Base-by-base conservation (phyloP, 805 yeast genomes). In the Blastobotrys chiropterorum region DNA sequence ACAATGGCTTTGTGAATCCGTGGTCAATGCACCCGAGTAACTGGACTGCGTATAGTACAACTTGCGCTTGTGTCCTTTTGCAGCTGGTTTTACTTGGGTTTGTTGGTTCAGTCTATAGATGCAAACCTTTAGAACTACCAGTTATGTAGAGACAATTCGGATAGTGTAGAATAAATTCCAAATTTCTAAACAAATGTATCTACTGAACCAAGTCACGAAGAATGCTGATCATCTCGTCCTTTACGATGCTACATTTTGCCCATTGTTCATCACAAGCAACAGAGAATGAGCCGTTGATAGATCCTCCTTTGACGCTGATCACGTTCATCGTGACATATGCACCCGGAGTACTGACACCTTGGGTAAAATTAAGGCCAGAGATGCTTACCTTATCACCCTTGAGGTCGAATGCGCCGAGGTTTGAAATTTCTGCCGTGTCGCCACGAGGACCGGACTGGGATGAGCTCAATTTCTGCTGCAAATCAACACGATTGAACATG, bases 1-100 rank as follows among this genome's bases (percentile, higher is more conserved):
- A 85, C 85, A 17, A 76, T 80, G 48, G 48, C 3, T 46, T 26
- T 34, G 43, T 65, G 72, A 58, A 43, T 13, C 46, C 46, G 3
- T 43, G 46, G 46, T 43, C 46, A 14, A 43, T 43, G 46, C 31
- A 14, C n/a, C 30, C 30, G 7, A 31, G 46, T 31, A 3, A 17
- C 14, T 20, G 46, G 30, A 43, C n/a, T 21, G 31, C 17, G 3
- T 22, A 43, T 21, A 26, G 34, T 11, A 11, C 34, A 26, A 6
- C 34, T 11, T 26, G 34, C 8, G 34, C 34, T 11, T 26, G 34
- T 11, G 34, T 26, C 8, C 34, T 26, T 5, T 26, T 26, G 34
- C 34, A 26, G 34, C 34, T 26, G 34, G 11, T 11, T 6, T 5
- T 26, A 11, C 42, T 39, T 6, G 19, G 16, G 6, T 14, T 39